Base-by-base conservation (phyloP, 2,329 filamentous ascomycete species). In the Arthrobotrys iridis region DNA sequence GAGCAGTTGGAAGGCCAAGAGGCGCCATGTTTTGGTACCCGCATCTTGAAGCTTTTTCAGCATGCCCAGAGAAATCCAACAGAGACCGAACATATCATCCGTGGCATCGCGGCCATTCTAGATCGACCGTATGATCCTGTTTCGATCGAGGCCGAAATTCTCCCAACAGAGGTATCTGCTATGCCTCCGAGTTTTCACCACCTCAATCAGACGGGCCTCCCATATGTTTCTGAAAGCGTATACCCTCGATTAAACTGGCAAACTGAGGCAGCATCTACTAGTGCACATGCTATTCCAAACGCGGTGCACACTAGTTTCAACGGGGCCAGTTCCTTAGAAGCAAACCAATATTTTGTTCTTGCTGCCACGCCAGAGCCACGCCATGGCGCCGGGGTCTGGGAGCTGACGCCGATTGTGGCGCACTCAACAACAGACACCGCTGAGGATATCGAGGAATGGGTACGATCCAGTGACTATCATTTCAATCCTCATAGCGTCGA, bases 1-100 rank as follows among this genome's bases (percentile, higher is more conserved):
- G 62, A 74, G 33, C 62, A 74, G 70, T 57, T 74, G 52, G 70
- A 63, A 41, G 70, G 62, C 46, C 55, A 66, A 67, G 70, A 74
- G n/a, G 62, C 70, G 41, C 70, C 62, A 37, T 74, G 70, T 57
- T 74, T 74, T 43, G 70, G 70, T 46, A 74, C 70, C 33, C 55
- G 70, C 24, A 74, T 74, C 37, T 40, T 74, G 37, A 74, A 63
- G 62, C 63, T 74, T 46, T 67, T 74, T 10, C 70, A 74, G 37
- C 70, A 74, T 57, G 55, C 70, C 55, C 70, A 74, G 37, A 40
- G 55, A 26, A 55, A 74, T 58, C 70, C 70, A 74, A 67, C 55
- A 74, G 70, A 67, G 22, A 41, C 62, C n/a, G 70, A 74, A 40
- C 18, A n/a, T 7, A 66, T 74, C 18, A 62, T 74, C 22, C 70